Base-by-base conservation (phyloP, 805 yeast species). In the Wickerhamomyces ciferrii region DNA sequence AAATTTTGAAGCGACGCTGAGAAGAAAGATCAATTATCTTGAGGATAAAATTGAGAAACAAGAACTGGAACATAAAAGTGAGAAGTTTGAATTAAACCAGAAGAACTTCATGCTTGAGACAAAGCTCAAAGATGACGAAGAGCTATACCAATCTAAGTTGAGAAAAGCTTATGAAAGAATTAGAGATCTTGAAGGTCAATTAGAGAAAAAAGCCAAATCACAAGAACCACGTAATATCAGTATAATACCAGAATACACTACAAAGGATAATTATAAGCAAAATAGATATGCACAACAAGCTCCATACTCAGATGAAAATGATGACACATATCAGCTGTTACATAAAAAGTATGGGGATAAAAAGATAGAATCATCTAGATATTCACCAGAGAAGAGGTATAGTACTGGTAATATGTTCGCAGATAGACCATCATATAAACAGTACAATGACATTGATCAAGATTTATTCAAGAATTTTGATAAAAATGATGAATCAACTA, bases 11-110 rank as follows among this genome's bases (percentile, higher is more conserved):
- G 45, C 44, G 3, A 48, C 57, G 34, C 32, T 51, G 47, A 31
- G 53, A 49, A 35, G 53, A 23, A 52, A 55, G 20, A 48, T 58
- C 38, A 48, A 47, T 13, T 53, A 49, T n/a, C 44, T 64, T 8
- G 66, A 65, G 42, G 53, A 57, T 14, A 62, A 60, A 44, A 21
- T 64, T 15, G 56, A 56, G 9, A 51, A 54, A 9, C 52, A 53
- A 17, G 41, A 51, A 49, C 17, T 51, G 42, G n/a, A 49, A 35
- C 25, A 55, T 31, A 69, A 64, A 41, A 55, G 56, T 36, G 53
- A 55, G 20, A 64, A 62, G n/a, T 61, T 64, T 45, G 55, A 55
- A 3, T 48, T 63, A 23, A 54, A 59, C 9, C 63, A 61, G 37
- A 55, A 52, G 32, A 48, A 61, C 3, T 53, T 54, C 17, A 39